These are phyloP conservation scores for Heliamphora exappendiculata DNA, from an alignment of 148 eudicot species.

Conservation along the genomic window DNA sequence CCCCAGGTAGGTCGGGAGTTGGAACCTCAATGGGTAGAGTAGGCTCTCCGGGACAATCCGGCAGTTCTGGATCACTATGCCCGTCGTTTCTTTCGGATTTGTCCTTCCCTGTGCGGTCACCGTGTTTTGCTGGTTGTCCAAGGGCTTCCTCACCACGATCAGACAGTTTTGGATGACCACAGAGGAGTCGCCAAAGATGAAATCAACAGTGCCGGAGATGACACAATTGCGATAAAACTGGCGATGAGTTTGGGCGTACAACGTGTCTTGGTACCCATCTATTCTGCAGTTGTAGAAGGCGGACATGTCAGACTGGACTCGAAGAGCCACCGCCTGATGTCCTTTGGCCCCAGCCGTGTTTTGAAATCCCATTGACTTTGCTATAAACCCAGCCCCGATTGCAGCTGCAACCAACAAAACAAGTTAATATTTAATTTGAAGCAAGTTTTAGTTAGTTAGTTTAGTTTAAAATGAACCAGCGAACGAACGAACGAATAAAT, in stretches of 20 bases:
- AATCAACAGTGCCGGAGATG: constrained; percentile 46
- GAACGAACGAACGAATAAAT: not conserved
- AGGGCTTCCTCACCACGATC: constrained; percentile 39
- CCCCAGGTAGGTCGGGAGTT: constrained; percentile 43
- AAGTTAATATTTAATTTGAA: not conserved
- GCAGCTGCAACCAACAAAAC: constrained; percentile 25
- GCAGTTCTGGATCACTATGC: constrained; percentile 60
- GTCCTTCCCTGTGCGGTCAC: constrained; percentile 64
- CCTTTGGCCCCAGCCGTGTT: constrained; percentile 61
- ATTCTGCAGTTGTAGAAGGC: constrained; percentile 48
- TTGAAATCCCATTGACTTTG: constrained; percentile 47
- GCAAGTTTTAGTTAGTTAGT: not conserved
- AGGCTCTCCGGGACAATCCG: constrained; percentile 56
- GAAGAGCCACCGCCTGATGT: constrained; percentile 67
- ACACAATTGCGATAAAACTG: constrained; percentile 52
- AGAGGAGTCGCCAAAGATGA: constrained; percentile 48
- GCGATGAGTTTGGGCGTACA: constrained; percentile 40
- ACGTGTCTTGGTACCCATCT: constrained; percentile 53
- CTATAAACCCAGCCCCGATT: constrained; percentile 48
- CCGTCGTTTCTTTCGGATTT: constrained; percentile 26
- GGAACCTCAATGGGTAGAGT: constrained; percentile 28
- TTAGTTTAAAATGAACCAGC: not conserved
- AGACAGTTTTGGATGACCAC: constrained; percentile 48
- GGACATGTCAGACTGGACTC: constrained; percentile 48
- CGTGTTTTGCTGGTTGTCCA: constrained; percentile 45